Base-by-base conservation (phyloP, 2,329 filamentous ascomycete genomes). In the Arthrobotrys sphaeroides region DNA sequence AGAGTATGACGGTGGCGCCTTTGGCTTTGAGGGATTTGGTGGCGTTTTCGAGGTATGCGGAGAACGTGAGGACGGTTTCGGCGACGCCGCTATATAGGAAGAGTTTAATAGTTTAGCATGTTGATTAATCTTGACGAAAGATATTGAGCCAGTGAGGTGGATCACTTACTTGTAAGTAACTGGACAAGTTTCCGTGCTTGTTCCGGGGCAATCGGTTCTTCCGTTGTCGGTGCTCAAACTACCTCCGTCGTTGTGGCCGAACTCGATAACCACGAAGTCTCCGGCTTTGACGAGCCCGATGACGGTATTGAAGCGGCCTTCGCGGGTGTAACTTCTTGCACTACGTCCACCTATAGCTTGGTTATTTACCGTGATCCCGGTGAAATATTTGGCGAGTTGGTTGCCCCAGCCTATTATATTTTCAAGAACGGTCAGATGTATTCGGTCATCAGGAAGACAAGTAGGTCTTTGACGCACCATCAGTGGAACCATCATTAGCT, bases 191-290 rank as follows among this genome's bases (percentile, higher is more conserved):
- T 74, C 70, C 6, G 62, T 51, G 62, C 70, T 49, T 4, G 62
- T 69, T 47, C 70, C 70, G 7, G 42, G 33, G 42, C 70, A 74
- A n/a, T 67, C 62, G 9, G 33, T 62, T 20, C 69, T 66, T 31
- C 69, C 69, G 22, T 73, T 73, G 16, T 73, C 69, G 13, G 69
- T 73, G 20, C 26, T 59, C 33, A 73, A 61, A 33, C 85, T 85
- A 1, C 89, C 88, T 20, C 89, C 90, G 78, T 91, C 90, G 78
- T 92, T 92, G 83, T 91, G 90, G 0, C 90, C 90, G 79, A 91
- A 90, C 79, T 91, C 89, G 62, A 91, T 90, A 62, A 91, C 84
- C 0, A 91, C 89, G 81, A 87, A 89, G 81, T 91, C 90, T 31
- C 88, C 88, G 0, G 84, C 67, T 79, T 86, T 78, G 22, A 91